These are phyloP conservation scores for Desmodesmus armatus DNA, from an alignment of 139 green algal species.

Conservation along the genomic window DNA sequence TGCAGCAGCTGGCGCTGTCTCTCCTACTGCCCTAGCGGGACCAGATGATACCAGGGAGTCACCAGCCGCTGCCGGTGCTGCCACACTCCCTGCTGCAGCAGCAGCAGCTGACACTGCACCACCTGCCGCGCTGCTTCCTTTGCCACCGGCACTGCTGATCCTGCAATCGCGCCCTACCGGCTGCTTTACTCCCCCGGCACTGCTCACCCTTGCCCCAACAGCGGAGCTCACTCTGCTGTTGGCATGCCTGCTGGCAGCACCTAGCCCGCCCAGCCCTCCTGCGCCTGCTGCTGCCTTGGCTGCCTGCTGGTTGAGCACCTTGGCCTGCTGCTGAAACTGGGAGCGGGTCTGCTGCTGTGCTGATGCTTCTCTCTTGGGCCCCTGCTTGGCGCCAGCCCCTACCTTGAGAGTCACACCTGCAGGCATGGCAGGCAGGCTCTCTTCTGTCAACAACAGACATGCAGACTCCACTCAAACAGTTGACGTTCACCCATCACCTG, in stretches of 20 bases:
- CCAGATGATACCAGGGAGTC: too few relatives aligned
- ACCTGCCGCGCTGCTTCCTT: neutral
- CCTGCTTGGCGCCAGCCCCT: conserved; percentile 46
- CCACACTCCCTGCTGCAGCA: neutral
- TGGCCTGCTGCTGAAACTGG: conserved; percentile 42
- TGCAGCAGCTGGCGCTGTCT: neutral
- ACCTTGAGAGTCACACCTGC: conserved; percentile 30
- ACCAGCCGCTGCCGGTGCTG: neutral
- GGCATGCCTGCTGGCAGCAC: neutral
- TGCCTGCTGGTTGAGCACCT: conserved; percentile 33
- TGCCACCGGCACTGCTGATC: neutral
- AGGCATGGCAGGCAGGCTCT: too few relatives aligned
- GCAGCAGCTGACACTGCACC: neutral
- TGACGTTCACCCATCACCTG: too few relatives aligned
- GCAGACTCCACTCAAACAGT: too few relatives aligned
- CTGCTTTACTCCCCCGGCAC: neutral
- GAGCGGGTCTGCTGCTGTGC: neutral
- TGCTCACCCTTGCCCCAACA: neutral
- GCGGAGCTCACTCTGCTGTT: neutral
- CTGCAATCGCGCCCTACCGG: neutral
- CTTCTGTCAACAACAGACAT: too few relatives aligned
- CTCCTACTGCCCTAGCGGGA: too few relatives aligned
- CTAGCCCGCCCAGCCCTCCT: too few relatives aligned
- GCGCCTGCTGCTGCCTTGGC: neutral
- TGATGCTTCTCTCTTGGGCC: neutral